phyloP scores from a whole-genome alignment of 495 filamentous ascomycete species.

The Penicillium psychrofluorescens region DNA sequence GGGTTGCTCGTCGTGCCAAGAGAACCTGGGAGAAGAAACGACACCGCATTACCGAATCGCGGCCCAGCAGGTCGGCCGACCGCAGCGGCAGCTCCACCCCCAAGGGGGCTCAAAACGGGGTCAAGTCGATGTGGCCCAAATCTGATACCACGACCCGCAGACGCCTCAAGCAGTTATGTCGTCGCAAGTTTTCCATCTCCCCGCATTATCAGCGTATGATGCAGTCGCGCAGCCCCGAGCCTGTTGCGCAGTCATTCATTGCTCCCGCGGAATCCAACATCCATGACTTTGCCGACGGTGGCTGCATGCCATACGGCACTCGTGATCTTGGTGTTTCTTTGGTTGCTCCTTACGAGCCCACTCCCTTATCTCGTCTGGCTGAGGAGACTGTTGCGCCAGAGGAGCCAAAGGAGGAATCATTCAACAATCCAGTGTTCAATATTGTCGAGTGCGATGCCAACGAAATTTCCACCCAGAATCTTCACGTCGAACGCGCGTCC shows the following conservation, averaged over 20 bases:
- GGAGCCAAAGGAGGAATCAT: constrained; percentile 23
- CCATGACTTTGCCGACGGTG: constrained; percentile 16
- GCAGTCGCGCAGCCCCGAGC: constrained; percentile 66
- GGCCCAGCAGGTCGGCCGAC: constrained; percentile 6
- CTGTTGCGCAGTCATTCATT: constrained; percentile 49
- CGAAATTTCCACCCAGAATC: constrained; percentile 9
- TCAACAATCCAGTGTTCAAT: constrained; percentile 23
- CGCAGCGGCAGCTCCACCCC: constrained; percentile 65
- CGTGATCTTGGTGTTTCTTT: constrained; percentile 84
- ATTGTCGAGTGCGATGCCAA: not conserved
- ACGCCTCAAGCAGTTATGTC: constrained; percentile 78
- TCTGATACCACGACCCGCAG: constrained; percentile 73
- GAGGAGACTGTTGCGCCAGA: constrained; percentile 19
- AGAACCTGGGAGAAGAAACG: constrained; percentile 61
- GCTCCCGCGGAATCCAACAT: constrained; percentile 9
- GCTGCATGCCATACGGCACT: constrained; percentile 48
- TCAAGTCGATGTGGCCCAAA: constrained; percentile 62
- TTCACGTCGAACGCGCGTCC: constrained; percentile 16
- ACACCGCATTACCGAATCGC: constrained; percentile 4
- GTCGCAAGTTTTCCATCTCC: constrained; percentile 59
- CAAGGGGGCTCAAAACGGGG: constrained; percentile 16
- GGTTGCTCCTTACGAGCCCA: constrained; percentile 66
- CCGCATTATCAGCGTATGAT: constrained; percentile 65
- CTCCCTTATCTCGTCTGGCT: constrained; percentile 60
- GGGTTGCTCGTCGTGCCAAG: constrained; percentile 79